These are phyloP conservation scores for Erysimum pusillum DNA, from an alignment of 441 rosid genomes.

Conservation along the genomic window DNA sequence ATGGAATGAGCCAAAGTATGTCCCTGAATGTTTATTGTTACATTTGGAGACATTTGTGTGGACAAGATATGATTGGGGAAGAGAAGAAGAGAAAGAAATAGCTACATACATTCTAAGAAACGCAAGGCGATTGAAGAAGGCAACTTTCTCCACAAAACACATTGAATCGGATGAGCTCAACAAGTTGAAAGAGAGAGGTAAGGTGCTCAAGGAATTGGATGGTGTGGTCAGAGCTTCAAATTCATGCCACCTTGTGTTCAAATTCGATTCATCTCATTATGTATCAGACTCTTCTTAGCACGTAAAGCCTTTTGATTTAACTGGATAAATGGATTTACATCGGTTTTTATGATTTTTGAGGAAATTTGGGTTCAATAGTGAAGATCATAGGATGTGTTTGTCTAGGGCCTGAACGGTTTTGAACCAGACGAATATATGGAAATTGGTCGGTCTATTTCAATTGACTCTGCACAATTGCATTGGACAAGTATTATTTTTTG, in stretches of 20 bases:
- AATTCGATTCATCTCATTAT: neutral
- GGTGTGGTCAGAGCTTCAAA: conserved; percentile 13
- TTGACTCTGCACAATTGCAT: neutral
- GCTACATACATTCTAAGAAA: conserved; percentile 12
- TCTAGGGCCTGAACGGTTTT: too few species aligned
- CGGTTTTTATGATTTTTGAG: too few species aligned
- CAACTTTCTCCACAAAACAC: neutral
- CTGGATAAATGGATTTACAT: too few species aligned
- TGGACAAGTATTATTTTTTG: neutral
- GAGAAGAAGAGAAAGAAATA: conserved; percentile 2
- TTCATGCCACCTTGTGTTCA: neutral
- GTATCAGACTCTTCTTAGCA: neutral
- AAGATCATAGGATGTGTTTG: too few species aligned
- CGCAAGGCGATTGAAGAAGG: neutral
- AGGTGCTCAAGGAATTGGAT: neutral
- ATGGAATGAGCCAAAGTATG: conserved; percentile 12
- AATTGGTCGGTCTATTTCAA: too few species aligned
- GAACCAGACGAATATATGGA: too few species aligned
- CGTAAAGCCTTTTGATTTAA: too few species aligned
- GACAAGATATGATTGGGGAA: conserved; percentile 16
- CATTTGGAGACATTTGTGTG: conserved; percentile 16
- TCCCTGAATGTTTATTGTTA: conserved; percentile 22
- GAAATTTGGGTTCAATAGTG: too few species aligned
- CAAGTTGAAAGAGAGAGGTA: conserved; percentile 2
- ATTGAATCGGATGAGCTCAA: neutral